Base-by-base conservation (phyloP, 2,329 filamentous ascomycete species). In the Exophiala lecanii-corni region DNA sequence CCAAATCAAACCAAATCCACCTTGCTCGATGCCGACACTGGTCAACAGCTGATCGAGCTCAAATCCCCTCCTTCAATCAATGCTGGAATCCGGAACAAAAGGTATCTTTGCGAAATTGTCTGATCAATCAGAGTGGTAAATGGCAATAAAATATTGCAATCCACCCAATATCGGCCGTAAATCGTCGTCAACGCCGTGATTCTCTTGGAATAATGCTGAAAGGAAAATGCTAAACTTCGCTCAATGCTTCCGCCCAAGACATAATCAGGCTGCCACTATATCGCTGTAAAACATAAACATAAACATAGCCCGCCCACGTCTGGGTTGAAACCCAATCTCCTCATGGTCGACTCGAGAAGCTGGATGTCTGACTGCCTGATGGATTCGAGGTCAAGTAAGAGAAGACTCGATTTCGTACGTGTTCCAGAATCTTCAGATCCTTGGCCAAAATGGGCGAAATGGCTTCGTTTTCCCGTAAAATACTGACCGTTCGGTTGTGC, bases 371-470 rank as follows among this genome's bases (percentile, higher is more conserved):
- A 21, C 45, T 52, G 18, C 31, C 44, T 2, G 39, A 28, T 12
- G 43, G 21, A 26, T 47, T 37, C 15, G 46, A 47, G 6, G 17
- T 37, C 18, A 42, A 6, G 9, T 45, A 16, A 3, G 49, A 46
- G 39, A 70, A 70, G 12, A 70, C 63, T 43, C 64, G 66, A 9
- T 58, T 53, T 20, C 69, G 66, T 38, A 75, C 73, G 39, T 73
- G 69, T 31, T 69, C 65, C 10, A 96, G 72, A 45, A 96, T 92
- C 39, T 77, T 75, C 59, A 84, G 78, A 61, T 96, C 89, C 35
- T 78, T 78, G 36, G 69, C 66, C 5, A 96, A 75, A 5, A 86
- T 84, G 36, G 87, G 88, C 0, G 86, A 86, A 17, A 85, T 83
- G 5, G 82, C 77, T 21, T 79, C 74, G 20, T 86, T 81, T 44